Evolutionary conservation across 345 rosid genomes (phyloP).

Genomic region (Garcia nutans): DNA sequence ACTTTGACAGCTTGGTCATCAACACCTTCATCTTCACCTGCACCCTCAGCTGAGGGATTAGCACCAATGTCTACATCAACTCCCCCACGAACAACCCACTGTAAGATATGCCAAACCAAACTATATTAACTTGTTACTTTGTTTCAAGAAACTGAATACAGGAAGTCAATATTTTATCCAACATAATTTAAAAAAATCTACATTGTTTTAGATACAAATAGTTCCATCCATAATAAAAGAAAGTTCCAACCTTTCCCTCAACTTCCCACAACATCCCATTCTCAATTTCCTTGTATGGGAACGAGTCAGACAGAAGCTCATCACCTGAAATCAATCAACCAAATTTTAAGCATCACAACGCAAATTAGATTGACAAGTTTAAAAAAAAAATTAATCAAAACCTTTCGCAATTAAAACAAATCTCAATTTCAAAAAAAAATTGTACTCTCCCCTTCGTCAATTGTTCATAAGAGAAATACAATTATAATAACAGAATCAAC

Average conservation of each 20-base stretch:
- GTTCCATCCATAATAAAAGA: neutral
- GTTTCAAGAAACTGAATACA: neutral
- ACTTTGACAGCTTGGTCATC: slow-evolving; percentile 31
- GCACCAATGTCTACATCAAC: slow-evolving; percentile 29
- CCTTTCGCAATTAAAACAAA: neutral
- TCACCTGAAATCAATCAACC: slow-evolving; percentile 13
- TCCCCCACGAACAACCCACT: slow-evolving; percentile 29
- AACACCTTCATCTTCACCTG: slow-evolving; percentile 26
- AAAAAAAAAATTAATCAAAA: neutral
- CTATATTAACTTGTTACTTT: neutral
- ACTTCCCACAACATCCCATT: slow-evolving; percentile 24
- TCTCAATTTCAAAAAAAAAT: neutral
- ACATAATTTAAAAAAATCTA: neutral
- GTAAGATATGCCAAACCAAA: neutral
- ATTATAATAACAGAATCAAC: no score
- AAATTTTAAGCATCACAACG: neutral
- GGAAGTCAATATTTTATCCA: neutral
- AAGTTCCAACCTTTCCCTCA: slow-evolving; percentile 11
- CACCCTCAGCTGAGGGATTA: slow-evolving; percentile 30
- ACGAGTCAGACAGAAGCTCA: slow-evolving; percentile 21
- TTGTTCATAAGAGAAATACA: neutral
- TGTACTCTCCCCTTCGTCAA: neutral
- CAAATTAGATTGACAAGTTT: neutral
- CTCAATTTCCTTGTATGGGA: slow-evolving; percentile 19
- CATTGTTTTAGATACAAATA: neutral